These are phyloP conservation scores for Agarophyton chilense DNA, from an alignment of 23 red algal species.

Conservation along the genomic window DNA sequence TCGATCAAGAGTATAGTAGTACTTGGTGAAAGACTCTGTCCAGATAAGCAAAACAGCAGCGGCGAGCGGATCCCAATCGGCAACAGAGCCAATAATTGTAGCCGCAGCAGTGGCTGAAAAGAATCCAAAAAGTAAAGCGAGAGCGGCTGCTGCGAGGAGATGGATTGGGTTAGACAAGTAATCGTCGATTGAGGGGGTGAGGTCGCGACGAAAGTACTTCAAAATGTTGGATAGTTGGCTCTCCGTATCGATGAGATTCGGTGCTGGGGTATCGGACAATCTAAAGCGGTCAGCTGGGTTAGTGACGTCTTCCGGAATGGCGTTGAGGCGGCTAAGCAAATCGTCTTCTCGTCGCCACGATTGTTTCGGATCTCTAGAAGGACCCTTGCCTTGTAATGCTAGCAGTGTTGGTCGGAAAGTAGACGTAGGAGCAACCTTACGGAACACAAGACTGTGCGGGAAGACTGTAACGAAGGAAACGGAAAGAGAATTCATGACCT, in stretches of 20 bases:
- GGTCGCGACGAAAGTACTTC: slow-evolving; percentile 6
- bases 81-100: slow-evolving; percentile 90
- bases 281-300: background rate
- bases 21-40: slow-evolving; percentile 84
- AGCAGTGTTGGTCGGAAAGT: background rate
- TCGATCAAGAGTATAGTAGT: slow-evolving; percentile 63
- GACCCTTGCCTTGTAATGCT: background rate
- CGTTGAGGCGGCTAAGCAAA: slow-evolving; percentile 23
- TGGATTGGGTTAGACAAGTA: slow-evolving; percentile 44
- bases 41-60: slow-evolving; percentile 86
- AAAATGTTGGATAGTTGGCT: background rate
- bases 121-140: slow-evolving; percentile 82
- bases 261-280: background rate
- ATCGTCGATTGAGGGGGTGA: slow-evolving; percentile 10
- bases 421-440: background rate
- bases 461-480: background rate
- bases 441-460: background rate
- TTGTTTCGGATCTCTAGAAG: background rate
- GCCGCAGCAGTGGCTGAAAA: slow-evolving; percentile 81
- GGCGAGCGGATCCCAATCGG: slow-evolving; percentile 97
- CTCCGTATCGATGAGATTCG: background rate
- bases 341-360: slow-evolving; percentile 32
- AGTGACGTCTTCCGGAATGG: background rate
- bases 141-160: slow-evolving; percentile 17
- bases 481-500: background rate